Percentiles rank a stretch among this genome's conserved stretches.
These are phyloP conservation scores for Pisolithus sp. DNA, from an alignment of 768 basidiomycete species.

Conservation along the genomic window DNA sequence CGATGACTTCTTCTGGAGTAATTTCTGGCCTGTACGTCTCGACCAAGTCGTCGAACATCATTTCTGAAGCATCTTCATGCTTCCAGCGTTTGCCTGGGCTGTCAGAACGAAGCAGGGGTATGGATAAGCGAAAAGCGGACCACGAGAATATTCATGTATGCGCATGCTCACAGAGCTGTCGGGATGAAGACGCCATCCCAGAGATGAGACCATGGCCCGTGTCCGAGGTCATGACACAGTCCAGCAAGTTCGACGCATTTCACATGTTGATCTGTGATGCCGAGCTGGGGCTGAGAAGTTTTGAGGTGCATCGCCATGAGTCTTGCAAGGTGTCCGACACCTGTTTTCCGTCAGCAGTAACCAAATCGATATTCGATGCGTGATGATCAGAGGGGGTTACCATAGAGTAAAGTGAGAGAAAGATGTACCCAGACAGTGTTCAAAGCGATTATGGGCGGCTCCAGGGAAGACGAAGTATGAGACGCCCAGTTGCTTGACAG, in stretches of 20 bases:
- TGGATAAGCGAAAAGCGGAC: background rate
- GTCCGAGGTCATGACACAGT: conserved; percentile 79
- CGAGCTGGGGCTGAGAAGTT: conserved; percentile 51
- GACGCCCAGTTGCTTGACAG: conserved; percentile 76
- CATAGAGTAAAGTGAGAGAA: background rate
- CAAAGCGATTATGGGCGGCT: conserved; percentile 76
- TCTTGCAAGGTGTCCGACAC: conserved; percentile 69
- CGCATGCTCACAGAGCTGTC: conserved; percentile 44
- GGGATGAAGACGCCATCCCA: conserved; percentile 77
- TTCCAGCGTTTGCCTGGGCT: conserved; percentile 53
- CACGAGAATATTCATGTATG: background rate
- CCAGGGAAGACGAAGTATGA: conserved; percentile 72
- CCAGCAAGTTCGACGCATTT: conserved; percentile 79
- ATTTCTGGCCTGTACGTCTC: conserved; percentile 50
- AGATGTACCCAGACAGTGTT: conserved; percentile 69
- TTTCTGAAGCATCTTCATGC: conserved; percentile 74
- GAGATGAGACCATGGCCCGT: conserved; percentile 83
- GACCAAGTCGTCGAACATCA: conserved; percentile 74
- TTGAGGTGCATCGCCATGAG: conserved; percentile 54
- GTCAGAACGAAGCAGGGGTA: background rate
- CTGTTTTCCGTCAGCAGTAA: conserved; percentile 28
- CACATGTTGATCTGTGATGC: conserved; percentile 68
- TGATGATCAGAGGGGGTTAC: background rate
- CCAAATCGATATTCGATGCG: too few species aligned
- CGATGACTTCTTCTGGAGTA: conserved; percentile 39